Evolutionary conservation across 371 early-diverging fungal genomes (phyloP).

Genomic region (Chytridiales sp.): DNA sequence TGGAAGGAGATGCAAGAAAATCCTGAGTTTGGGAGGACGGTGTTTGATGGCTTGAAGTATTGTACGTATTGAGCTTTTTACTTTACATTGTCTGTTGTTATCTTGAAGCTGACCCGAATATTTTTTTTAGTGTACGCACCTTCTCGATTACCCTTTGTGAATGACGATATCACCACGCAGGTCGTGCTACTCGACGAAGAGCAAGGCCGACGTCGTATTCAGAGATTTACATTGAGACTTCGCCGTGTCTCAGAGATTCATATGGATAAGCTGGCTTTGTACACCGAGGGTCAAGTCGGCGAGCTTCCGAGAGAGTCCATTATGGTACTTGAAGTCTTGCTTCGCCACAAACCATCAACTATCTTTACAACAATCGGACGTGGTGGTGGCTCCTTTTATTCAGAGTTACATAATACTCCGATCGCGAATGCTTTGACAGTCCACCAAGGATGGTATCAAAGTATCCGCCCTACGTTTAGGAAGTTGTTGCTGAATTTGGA

Average conservation of each 20-base stretch:
- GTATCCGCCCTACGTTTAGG: constrained; percentile 23
- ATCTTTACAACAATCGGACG: constrained; percentile 12
- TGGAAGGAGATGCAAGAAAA: constrained; percentile 29
- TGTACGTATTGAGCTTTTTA: constrained; percentile 1
- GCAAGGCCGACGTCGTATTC: constrained; percentile 13
- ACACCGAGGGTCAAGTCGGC: constrained; percentile 13
- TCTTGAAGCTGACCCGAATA: neutral
- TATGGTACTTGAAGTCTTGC: constrained; percentile 26
- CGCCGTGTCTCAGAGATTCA: constrained; percentile 25
- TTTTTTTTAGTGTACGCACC: constrained; percentile 17
- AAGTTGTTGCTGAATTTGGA: constrained; percentile 38
- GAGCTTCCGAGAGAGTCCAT: constrained; percentile 24
- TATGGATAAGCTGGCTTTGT: constrained; percentile 29
- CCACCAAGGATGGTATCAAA: constrained; percentile 38
- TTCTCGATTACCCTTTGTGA: constrained; percentile 24
- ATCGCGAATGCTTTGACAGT: constrained; percentile 25
- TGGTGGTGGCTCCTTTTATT: constrained; percentile 16
- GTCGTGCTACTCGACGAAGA: constrained; percentile 22
- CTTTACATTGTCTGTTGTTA: neutral
- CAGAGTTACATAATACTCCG: neutral
- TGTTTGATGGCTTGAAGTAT: constrained; percentile 58
- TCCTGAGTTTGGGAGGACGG: constrained; percentile 31
- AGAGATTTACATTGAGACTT: constrained; percentile 17
- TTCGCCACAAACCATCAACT: constrained; percentile 12
- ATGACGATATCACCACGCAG: constrained; percentile 14